Conservation (phyloP, 225 moss, liverwort and hornwort genomes). For the Neckera pumila region DNA sequence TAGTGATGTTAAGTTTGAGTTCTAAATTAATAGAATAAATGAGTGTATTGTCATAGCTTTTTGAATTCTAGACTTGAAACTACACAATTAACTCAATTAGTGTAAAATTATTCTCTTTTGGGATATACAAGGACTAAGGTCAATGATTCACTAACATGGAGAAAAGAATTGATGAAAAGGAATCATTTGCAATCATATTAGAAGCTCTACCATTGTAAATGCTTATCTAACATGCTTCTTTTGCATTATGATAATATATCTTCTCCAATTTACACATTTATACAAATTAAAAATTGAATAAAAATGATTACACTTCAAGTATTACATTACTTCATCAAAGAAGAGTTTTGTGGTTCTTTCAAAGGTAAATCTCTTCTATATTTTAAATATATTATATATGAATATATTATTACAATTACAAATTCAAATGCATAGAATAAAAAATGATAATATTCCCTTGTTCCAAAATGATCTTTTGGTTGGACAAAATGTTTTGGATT, state of each 20-base stretch:
- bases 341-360: not conserved
- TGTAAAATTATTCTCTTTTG: not conserved
- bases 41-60: not conserved
- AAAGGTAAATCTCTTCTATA: not conserved
- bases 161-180: not conserved
- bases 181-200: not conserved
- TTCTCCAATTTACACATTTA: not conserved
- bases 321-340: not conserved
- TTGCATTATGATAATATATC: not conserved
- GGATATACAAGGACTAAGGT: not conserved
- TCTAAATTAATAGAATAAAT: not conserved
- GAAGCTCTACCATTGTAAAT: not conserved
- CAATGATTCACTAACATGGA: not conserved
- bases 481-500: not conserved
- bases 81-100: not conserved
- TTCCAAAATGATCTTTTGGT: not conserved
- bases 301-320: not conserved
- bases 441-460: accelerated
- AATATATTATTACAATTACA: not conserved
- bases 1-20: not conserved
- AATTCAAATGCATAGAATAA: not conserved
- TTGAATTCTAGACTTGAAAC: not conserved
- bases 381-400: not conserved
- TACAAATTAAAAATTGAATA: not conserved
- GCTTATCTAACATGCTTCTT: not conserved